These are phyloP conservation scores for Aspergillus neotritici DNA, from an alignment of 2,329 filamentous ascomycete genomes.

Conservation along the genomic window DNA sequence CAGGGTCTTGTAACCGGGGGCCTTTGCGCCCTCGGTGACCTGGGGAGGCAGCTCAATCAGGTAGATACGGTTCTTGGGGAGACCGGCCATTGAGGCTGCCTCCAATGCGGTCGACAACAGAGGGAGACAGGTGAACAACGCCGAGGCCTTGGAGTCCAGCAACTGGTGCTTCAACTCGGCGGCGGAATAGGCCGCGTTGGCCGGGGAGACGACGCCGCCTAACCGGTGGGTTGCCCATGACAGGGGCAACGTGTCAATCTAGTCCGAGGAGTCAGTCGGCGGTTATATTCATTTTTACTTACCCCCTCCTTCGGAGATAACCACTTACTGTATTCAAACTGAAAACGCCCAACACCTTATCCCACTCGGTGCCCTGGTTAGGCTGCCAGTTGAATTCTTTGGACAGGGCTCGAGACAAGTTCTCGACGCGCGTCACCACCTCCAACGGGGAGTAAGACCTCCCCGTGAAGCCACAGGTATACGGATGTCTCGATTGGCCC, in stretches of 20 bases:
- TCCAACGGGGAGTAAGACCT: conserved; percentile 60
- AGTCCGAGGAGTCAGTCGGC: not conserved
- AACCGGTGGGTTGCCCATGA: conserved; percentile 69
- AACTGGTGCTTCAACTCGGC: conserved; percentile 68
- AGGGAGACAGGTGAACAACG: conserved; percentile 65
- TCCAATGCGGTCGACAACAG: conserved; percentile 59
- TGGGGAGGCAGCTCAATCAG: conserved; percentile 61
- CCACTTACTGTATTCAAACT: conserved; percentile 67
- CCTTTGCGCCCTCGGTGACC: conserved; percentile 44
- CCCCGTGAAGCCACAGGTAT: conserved; percentile 70
- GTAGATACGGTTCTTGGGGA: conserved; percentile 61
- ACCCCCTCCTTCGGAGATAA: not conserved
- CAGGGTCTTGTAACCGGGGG: conserved; percentile 54
- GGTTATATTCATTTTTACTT: not conserved
- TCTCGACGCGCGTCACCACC: conserved; percentile 60
- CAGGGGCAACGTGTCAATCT: conserved; percentile 70
- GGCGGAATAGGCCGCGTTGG: conserved; percentile 68
- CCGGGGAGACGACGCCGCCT: conserved; percentile 67
- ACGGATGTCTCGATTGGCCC: conserved; percentile 61
- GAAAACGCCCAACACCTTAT: conserved; percentile 72
- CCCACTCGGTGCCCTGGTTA: conserved; percentile 69
- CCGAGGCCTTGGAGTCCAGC: conserved; percentile 61
- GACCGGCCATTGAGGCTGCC: conserved; percentile 58
- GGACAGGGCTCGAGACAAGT: conserved; percentile 61
- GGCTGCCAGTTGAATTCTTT: conserved; percentile 67